phyloP scores from a whole-genome alignment of 208 protist genomes.

The Acanthamoeba lenticulata region DNA sequence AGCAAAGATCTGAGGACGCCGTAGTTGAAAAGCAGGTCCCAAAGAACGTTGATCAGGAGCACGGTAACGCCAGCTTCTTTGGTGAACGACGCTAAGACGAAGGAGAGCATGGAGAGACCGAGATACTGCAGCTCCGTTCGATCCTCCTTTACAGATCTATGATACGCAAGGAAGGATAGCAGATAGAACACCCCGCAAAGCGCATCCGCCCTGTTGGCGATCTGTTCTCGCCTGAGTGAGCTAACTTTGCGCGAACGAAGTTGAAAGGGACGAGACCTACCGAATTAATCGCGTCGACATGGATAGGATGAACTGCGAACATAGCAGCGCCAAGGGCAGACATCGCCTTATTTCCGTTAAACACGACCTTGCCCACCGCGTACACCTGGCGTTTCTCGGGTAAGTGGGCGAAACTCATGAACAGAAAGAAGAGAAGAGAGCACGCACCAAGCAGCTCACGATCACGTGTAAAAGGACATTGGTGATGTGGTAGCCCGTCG shows the following conservation, averaged over 20 bases:
- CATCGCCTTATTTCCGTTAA: not conserved
- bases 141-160: not conserved
- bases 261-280: not conserved
- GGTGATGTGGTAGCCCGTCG: slow-evolving; percentile 29
- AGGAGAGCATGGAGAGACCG: not conserved
- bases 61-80: slow-evolving; percentile 91
- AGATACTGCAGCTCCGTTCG: not conserved
- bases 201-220: slow-evolving; percentile 85
- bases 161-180: slow-evolving; percentile 83
- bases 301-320: slow-evolving; percentile 89
- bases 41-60: slow-evolving; percentile 82
- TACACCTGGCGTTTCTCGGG: not conserved
- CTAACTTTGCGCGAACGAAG: not conserved
- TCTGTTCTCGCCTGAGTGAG: not conserved
- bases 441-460: not conserved
- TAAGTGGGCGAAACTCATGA: not conserved
- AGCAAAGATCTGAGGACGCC: not conserved
- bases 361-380: not conserved
- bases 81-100: slow-evolving; percentile 73
- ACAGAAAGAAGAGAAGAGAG: not conserved
- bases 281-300: slow-evolving; percentile 87
- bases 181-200: slow-evolving; percentile 84
- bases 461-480: slow-evolving; percentile 2
- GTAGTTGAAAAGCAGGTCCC: slow-evolving; percentile 76
- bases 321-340: slow-evolving; percentile 79